Conservation (phyloP, 2,329 filamentous ascomycete genomes). For the Fusarium musae region DNA sequence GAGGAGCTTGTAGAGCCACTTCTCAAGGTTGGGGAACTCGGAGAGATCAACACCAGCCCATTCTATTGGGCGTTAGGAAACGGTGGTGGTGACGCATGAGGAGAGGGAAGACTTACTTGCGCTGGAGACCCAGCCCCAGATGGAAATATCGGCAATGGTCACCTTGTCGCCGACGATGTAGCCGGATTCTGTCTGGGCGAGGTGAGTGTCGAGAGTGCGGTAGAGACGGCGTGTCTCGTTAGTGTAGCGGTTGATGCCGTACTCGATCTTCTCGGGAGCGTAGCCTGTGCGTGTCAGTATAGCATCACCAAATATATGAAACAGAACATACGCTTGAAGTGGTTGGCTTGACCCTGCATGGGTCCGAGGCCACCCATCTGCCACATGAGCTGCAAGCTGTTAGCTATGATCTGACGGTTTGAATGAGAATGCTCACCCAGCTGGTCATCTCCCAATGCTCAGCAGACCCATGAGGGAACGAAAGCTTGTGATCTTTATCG, state of each 20-base stretch:
- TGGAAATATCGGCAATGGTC: conserved; percentile 82
- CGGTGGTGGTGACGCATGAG: no score
- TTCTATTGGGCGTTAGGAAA: conserved; percentile 35
- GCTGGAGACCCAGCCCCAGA: conserved; percentile 79
- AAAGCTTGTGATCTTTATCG: conserved; percentile 84
- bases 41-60: conserved; percentile 67
- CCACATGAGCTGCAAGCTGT: conserved; percentile 65
- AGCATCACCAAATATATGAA: rapidly evolving
- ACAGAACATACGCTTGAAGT: conserved; percentile 72
- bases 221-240: conserved; percentile 89
- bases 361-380: conserved; percentile 84
- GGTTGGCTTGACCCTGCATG: conserved; percentile 85
- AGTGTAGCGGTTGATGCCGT: conserved; percentile 83
- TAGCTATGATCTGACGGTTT: not conserved
- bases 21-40: conserved; percentile 79
- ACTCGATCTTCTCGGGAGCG: conserved; percentile 83
- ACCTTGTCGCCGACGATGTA: conserved; percentile 74
- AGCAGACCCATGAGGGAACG: conserved; percentile 75
- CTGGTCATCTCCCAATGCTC: conserved; percentile 84
- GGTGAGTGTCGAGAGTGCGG: conserved; percentile 77
- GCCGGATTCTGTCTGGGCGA: conserved; percentile 65
- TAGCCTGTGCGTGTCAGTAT: conserved; percentile 61
- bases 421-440: conserved; percentile 65
- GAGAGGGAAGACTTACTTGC: conserved; percentile 51
- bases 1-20: conserved; percentile 79